These are phyloP conservation scores for Penicillium sp. DNA, from an alignment of 2,329 filamentous ascomycete species.

Conservation along the genomic window DNA sequence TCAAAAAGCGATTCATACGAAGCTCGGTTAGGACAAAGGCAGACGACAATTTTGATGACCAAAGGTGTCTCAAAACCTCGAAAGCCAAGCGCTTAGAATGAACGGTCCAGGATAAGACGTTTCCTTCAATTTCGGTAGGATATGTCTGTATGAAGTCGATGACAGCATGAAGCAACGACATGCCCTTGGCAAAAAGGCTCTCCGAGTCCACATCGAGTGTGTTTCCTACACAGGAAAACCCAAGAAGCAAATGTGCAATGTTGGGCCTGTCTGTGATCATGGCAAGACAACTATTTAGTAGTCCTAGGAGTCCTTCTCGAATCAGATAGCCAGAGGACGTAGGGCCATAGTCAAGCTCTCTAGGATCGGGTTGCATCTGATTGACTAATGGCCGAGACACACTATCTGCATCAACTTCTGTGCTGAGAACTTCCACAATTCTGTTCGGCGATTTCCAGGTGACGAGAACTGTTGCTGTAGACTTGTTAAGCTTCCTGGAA, in stretches of 20 bases:
- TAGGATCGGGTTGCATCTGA: conserved; percentile 60
- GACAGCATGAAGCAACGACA: conserved; percentile 80
- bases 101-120: conserved; percentile 65
- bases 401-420: conserved; percentile 72
- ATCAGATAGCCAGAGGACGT: conserved; percentile 71
- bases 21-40: conserved; percentile 73
- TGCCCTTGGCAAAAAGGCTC: conserved; percentile 65
- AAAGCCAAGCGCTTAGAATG: conserved; percentile 65
- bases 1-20: conserved; percentile 73
- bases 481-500: conserved; percentile 73
- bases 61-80: conserved; percentile 74
- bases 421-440: conserved; percentile 82
- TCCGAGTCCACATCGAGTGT: conserved; percentile 64
- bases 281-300: conserved; percentile 75
- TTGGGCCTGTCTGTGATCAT: conserved; percentile 73
- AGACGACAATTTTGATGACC: conserved; percentile 76
- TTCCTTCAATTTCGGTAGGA: conserved; percentile 59
- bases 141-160: conserved; percentile 67
- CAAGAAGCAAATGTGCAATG: conserved; percentile 84
- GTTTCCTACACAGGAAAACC: conserved; percentile 73
- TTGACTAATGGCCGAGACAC: conserved; percentile 69
- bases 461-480: conserved; percentile 59
- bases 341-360: conserved; percentile 70
- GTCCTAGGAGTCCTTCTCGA: conserved; percentile 79
- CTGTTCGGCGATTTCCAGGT: conserved; percentile 69